phyloP scores from a whole-genome alignment of 169 alveolate species.

The Cystoisospora suis region DNA sequence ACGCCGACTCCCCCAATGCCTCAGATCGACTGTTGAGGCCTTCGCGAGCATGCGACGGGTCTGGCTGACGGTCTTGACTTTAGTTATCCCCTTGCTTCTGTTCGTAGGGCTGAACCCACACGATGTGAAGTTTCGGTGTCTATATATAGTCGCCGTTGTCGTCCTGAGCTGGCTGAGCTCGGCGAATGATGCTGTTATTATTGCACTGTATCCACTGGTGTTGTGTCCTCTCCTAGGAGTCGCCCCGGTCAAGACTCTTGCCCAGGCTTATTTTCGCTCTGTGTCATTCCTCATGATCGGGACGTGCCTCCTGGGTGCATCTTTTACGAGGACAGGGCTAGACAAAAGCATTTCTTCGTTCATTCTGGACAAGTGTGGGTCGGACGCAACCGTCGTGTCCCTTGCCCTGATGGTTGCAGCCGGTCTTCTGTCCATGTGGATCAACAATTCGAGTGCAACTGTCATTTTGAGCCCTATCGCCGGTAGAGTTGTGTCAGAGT shows the following conservation, averaged over 20 bases:
- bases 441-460: conserved; percentile 47
- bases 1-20: too few relatives aligned
- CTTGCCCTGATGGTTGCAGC: conserved; percentile 40
- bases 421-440: conserved; percentile 22
- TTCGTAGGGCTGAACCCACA: neutral
- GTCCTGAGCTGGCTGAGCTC: conserved; percentile 43
- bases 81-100: conserved; percentile 1
- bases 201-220: conserved; percentile 36
- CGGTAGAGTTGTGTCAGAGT: neutral
- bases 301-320: conserved; percentile 45
- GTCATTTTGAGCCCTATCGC: conserved; percentile 48
- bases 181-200: conserved; percentile 35
- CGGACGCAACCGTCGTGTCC: conserved; percentile 30
- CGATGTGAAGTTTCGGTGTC: conserved; percentile 33
- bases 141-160: conserved; percentile 25
- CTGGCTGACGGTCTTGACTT: conserved; percentile 11
- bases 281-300: conserved; percentile 51
- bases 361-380: neutral
- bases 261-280: conserved; percentile 34
- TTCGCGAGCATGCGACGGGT: neutral
- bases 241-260: conserved; percentile 17
- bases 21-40: too few relatives aligned
- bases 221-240: conserved; percentile 38
- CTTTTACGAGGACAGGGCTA: conserved; percentile 33
- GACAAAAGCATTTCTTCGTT: neutral